Conservation (phyloP, 1,284 basidiomycete species). For the Sanghuangporus sanghuang region DNA sequence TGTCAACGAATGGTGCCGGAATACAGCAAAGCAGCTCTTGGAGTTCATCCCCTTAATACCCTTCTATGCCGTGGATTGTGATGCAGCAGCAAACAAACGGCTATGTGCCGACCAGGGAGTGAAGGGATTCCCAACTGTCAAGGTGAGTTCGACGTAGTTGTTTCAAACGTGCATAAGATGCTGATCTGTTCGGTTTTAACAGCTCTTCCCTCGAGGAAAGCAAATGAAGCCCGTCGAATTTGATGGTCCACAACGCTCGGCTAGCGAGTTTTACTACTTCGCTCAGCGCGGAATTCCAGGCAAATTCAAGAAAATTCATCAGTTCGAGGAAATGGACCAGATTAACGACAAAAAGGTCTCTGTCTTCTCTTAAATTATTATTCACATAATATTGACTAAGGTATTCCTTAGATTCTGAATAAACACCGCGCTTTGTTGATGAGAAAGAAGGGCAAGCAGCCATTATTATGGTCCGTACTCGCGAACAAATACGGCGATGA, state of each 20-base stretch:
- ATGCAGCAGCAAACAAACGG: constrained; percentile 75
- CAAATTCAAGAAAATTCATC: constrained; percentile 58
- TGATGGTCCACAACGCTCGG: constrained; percentile 65
- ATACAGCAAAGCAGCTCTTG: constrained; percentile 76
- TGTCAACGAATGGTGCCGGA: constrained; percentile 87
- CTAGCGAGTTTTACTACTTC: constrained; percentile 73
- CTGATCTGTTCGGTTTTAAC: background rate
- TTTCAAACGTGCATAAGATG: constrained; percentile 8
- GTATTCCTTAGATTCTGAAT: constrained; percentile 38
- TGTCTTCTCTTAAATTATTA: background rate
- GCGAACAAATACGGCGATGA: constrained; percentile 68
- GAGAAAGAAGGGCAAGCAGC: constrained; percentile 73
- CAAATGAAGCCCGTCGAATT: constrained; percentile 65
- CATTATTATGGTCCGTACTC: constrained; percentile 82
- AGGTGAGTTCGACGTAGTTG: constrained; percentile 36
- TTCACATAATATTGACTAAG: background rate
- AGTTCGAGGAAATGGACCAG: constrained; percentile 58
- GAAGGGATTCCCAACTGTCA: constrained; percentile 91
- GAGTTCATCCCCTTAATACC: constrained; percentile 81
- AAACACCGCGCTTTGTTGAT: constrained; percentile 68
- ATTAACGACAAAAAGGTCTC: constrained; percentile 43
- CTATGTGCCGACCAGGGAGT: constrained; percentile 84
- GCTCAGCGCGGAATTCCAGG: constrained; percentile 72
- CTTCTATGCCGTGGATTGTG: constrained; percentile 89
- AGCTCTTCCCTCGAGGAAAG: constrained; percentile 75